These are phyloP conservation scores for Diddensiella caesifluorescens DNA, from an alignment of 805 yeast species.

Conservation along the genomic window DNA sequence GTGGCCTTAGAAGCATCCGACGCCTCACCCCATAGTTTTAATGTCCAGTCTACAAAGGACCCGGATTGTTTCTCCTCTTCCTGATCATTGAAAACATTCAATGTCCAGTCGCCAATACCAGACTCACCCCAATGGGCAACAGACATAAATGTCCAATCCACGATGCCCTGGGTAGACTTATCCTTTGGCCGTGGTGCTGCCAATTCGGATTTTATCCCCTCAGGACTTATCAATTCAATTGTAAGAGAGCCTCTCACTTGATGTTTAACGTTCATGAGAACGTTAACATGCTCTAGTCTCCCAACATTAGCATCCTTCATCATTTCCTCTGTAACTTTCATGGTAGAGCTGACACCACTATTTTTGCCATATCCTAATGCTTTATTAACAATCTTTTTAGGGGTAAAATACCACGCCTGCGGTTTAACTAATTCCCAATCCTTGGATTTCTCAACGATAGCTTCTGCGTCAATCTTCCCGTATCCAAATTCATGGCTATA, in stretches of 20 bases:
- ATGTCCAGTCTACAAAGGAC: conserved; percentile 60
- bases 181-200: conserved; percentile 67
- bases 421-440: conserved; percentile 85
- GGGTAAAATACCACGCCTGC: conserved; percentile 72
- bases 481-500: conserved; percentile 88
- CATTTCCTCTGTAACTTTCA: conserved; percentile 41
- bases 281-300: conserved; percentile 78
- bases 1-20: conserved; percentile 59
- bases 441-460: conserved; percentile 65
- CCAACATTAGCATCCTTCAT: conserved; percentile 56
- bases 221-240: conserved; percentile 66
- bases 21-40: conserved; percentile 78
- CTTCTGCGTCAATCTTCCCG: conserved; percentile 83
- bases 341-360: conserved; percentile 20
- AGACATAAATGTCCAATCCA: conserved; percentile 87
- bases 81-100: conserved; percentile 47
- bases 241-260: conserved; percentile 63
- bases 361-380: conserved; percentile 14
- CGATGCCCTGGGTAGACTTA: conserved; percentile 50
- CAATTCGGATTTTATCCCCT: conserved; percentile 64
- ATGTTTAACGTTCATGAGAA: conserved; percentile 66
- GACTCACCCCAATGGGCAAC: conserved; percentile 97
- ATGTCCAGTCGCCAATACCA: conserved; percentile 77
- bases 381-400: conserved; percentile 35
- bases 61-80: conserved; percentile 26